A percentile compares a stretch with the other conserved stretches of the same genome.
Conservation (phyloP, 768 basidiomycete genomes). For the Grammothele lineata region DNA sequence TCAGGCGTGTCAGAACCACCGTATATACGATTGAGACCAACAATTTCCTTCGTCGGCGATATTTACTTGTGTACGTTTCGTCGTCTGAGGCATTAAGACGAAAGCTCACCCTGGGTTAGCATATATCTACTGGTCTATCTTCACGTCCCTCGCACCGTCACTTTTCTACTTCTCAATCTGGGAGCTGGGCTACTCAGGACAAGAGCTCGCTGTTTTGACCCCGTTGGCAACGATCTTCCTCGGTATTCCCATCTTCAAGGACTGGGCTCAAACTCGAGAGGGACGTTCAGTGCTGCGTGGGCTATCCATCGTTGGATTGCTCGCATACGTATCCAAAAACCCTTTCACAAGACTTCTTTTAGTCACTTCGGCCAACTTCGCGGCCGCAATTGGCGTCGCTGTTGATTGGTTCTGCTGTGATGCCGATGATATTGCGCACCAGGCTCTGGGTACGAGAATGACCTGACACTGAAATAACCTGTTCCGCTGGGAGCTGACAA, state of each 20-base stretch:
- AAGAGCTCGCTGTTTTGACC: conserved; percentile 70
- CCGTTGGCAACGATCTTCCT: conserved; percentile 69
- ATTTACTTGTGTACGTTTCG: conserved; percentile 55
- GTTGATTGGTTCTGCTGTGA: conserved; percentile 49
- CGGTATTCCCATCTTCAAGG: conserved; percentile 38
- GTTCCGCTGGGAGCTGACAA: too few species aligned
- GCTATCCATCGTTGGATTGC: conserved; percentile 48
- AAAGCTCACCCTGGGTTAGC: too few species aligned
- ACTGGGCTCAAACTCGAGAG: conserved; percentile 41
- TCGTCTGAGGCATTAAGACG: background rate
- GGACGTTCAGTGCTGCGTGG: conserved; percentile 48
- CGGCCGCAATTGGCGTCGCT: conserved; percentile 44
- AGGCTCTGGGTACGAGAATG: conserved; percentile 41
- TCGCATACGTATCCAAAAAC: conserved; percentile 46
- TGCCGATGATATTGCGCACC: conserved; percentile 35
- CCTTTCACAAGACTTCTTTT: conserved; percentile 52
- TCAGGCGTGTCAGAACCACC: too few species aligned
- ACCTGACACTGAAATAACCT: background rate
- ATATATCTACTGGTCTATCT: conserved; percentile 78
- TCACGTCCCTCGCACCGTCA: conserved; percentile 73
- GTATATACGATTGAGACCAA: background rate
- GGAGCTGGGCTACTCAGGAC: conserved; percentile 81
- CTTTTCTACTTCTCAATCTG: conserved; percentile 93
- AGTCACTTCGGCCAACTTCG: conserved; percentile 51
- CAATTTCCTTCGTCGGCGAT: conserved; percentile 36